Conservation (phyloP, 257 asterid genomes). For the Nicotiana tomentosiformis region DNA sequence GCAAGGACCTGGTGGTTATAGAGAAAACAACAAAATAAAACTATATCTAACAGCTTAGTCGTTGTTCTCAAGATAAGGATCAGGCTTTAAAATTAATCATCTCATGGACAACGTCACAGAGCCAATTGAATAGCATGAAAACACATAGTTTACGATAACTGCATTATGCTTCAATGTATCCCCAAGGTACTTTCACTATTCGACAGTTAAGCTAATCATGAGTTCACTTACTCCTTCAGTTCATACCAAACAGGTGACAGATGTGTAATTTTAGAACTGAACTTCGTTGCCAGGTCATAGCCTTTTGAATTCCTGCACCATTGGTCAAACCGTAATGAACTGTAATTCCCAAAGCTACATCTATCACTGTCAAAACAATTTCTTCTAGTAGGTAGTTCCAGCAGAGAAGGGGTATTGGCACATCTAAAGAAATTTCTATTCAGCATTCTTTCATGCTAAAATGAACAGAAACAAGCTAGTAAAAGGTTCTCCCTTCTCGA, state of each 20-base stretch:
- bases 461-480: slow-evolving; percentile 1
- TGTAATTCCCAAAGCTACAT: background rate
- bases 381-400: background rate
- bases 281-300: slow-evolving; percentile 79
- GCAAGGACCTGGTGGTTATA: background rate
- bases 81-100: background rate
- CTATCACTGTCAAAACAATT: background rate
- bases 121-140: background rate
- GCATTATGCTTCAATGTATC: background rate
- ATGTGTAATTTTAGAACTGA: slow-evolving; percentile 71
- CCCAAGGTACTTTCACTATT: background rate
- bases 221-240: slow-evolving; percentile 55
- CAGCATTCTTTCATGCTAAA: background rate
- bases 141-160: background rate
- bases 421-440: background rate
- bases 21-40: background rate
- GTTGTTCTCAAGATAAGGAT: background rate
- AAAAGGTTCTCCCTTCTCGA: background rate
- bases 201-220: background rate
- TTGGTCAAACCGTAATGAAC: background rate
- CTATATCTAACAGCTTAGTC: background rate
- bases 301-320: slow-evolving; percentile 89
- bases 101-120: background rate
- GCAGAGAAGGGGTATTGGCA: background rate
- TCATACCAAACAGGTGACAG: slow-evolving; percentile 97